Evolutionary conservation across 2,329 filamentous ascomycete species (phyloP).

Genomic region (Diplocarpon mali): DNA sequence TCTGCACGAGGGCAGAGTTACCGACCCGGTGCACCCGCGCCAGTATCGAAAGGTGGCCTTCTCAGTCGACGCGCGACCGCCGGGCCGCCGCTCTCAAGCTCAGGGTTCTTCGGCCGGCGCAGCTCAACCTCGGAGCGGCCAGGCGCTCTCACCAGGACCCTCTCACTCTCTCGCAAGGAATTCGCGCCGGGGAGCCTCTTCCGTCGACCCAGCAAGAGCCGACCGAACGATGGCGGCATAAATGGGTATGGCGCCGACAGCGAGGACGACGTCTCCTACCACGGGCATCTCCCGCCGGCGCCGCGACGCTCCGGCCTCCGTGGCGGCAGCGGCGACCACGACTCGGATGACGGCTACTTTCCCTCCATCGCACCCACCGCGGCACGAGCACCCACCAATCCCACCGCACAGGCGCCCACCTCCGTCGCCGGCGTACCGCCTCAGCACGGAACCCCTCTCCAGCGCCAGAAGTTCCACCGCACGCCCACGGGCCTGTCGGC

Average conservation of each 20-base stretch:
- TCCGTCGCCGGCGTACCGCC: constrained; percentile 17
- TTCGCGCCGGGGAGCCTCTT: constrained; percentile 34
- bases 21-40: constrained; percentile 23
- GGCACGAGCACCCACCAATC: constrained; percentile 11
- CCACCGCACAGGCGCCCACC: constrained; percentile 14
- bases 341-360: constrained; percentile 45
- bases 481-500: constrained; percentile 57
- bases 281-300: constrained; percentile 1
- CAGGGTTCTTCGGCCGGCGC: constrained; percentile 32
- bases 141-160: constrained; percentile 40
- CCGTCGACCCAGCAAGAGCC: constrained; percentile 35
- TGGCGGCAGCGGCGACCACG: constrained; percentile 30
- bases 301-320: constrained; percentile 19
- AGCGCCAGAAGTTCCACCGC: constrained; percentile 42
- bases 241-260: constrained; percentile 41
- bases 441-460: constrained; percentile 6
- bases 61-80: constrained; percentile 4
- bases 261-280: constrained; percentile 11
- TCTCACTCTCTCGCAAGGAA: constrained; percentile 49
- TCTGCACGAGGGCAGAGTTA: constrained; percentile 25
- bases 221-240: constrained; percentile 38
- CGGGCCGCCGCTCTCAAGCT: constrained; percentile 12
- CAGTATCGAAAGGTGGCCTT: constrained; percentile 16
- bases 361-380: constrained; percentile 19
- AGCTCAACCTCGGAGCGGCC: constrained; percentile 31